These are phyloP conservation scores for Dimocarpus longan DNA, from an alignment of 345 rosid species.

Conservation along the genomic window DNA sequence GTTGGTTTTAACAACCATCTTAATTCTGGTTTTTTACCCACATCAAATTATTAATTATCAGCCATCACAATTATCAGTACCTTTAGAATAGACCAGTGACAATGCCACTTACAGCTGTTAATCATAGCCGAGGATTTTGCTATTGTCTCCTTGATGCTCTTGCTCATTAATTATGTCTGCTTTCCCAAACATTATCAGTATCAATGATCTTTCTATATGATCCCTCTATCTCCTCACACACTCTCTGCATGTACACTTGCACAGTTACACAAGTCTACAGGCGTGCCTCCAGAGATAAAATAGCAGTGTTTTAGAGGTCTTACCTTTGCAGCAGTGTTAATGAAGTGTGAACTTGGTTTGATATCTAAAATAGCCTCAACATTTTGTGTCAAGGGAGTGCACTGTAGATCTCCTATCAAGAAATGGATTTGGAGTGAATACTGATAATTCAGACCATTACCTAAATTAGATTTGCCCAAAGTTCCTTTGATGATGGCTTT, in stretches of 20 bases:
- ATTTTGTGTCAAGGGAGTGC: background rate
- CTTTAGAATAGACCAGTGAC: background rate
- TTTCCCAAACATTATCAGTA: background rate
- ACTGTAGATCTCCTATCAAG: background rate
- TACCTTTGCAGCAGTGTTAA: background rate
- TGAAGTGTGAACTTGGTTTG: background rate
- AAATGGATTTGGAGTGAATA: background rate
- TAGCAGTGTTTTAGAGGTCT: background rate
- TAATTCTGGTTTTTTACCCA: background rate
- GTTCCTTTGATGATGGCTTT: slow-evolving; percentile 7
- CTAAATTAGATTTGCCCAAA: background rate
- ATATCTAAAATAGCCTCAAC: background rate
- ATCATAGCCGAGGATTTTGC: too few species aligned
- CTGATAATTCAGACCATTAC: background rate
- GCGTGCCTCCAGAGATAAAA: background rate
- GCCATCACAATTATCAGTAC: background rate
- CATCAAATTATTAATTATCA: background rate
- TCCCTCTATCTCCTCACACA: background rate
- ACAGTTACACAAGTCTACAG: background rate
- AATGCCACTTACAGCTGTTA: background rate
- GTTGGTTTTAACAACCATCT: slow-evolving; percentile 1
- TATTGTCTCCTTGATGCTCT: background rate
- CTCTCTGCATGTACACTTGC: background rate
- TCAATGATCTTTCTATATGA: background rate
- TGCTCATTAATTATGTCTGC: background rate